phyloP scores from a whole-genome alignment of 441 rosid species.

The Melastoma candidum region DNA sequence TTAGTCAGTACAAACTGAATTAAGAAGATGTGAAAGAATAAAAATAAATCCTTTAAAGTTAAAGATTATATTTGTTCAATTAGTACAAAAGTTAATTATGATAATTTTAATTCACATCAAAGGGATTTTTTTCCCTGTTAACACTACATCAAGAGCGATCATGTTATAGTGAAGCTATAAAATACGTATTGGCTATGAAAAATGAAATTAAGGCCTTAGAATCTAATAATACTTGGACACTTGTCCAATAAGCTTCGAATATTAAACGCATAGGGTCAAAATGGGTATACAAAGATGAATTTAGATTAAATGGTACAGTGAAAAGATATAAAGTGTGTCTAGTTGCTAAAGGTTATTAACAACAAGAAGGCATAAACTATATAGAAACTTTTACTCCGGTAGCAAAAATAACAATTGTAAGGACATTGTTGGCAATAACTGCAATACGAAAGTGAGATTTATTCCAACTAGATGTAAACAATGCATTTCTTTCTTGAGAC shows the following conservation, averaged over 20 bases:
- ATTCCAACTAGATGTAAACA: slow-evolving; percentile 1
- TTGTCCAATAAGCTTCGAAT: neutral
- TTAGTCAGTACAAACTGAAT: no score
- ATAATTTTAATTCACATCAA: no score
- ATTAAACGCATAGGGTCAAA: neutral
- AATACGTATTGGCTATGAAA: neutral
- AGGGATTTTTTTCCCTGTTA: no score
- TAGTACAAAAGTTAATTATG: no score
- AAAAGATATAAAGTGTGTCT: neutral
- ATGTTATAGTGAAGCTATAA: neutral
- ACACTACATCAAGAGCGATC: neutral
- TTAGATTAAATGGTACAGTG: neutral
- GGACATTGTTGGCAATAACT: neutral
- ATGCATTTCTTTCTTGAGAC: slow-evolving; percentile 1
- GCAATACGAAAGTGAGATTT: neutral
- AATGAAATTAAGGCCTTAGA: neutral
- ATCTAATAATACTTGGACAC: neutral
- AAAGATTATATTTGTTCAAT: no score
- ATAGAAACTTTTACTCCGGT: neutral
- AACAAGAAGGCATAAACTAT: slow-evolving; percentile 2
- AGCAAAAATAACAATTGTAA: neutral
- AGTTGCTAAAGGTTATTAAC: neutral
- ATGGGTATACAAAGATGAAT: neutral
- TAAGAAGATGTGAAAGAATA: no score
- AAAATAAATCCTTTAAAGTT: no score